Evolutionary conservation across 306 rosid species (phyloP).

Genomic region (Chamaecrista fasciculata): DNA sequence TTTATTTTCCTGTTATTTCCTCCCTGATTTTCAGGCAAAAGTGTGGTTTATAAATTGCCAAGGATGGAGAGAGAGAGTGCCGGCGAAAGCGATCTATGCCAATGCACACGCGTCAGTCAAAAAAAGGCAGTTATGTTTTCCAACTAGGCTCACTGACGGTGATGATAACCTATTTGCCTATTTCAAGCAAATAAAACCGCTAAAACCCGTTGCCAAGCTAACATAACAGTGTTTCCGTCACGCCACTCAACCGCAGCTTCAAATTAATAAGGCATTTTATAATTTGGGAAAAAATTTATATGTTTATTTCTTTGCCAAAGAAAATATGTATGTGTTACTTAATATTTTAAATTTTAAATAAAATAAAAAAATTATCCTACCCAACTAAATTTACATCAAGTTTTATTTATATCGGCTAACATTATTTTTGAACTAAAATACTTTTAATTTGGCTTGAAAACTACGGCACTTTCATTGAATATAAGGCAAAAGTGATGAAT

Average conservation of each 20-base stretch:
- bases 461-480: too few species aligned
- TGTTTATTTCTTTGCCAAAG: too few species aligned
- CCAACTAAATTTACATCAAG: too few species aligned
- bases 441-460: too few species aligned
- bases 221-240: background rate
- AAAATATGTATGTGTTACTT: too few species aligned
- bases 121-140: background rate
- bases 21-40: conserved; percentile 12
- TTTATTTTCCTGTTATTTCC: background rate
- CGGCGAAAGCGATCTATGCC: background rate
- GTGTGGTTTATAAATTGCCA: conserved; percentile 37
- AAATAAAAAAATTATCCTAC: too few species aligned
- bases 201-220: background rate
- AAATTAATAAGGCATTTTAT: background rate
- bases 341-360: too few species aligned
- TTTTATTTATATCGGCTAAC: too few species aligned
- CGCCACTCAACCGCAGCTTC: background rate
- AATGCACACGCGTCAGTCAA: background rate
- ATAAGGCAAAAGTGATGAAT: too few species aligned
- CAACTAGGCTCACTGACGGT: background rate
- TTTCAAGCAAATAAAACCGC: background rate
- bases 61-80: background rate
- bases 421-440: too few species aligned
- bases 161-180: background rate
- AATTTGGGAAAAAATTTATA: background rate